These are phyloP conservation scores for Quercus lobata DNA, from an alignment of 331 rosid species.

Conservation along the genomic window DNA sequence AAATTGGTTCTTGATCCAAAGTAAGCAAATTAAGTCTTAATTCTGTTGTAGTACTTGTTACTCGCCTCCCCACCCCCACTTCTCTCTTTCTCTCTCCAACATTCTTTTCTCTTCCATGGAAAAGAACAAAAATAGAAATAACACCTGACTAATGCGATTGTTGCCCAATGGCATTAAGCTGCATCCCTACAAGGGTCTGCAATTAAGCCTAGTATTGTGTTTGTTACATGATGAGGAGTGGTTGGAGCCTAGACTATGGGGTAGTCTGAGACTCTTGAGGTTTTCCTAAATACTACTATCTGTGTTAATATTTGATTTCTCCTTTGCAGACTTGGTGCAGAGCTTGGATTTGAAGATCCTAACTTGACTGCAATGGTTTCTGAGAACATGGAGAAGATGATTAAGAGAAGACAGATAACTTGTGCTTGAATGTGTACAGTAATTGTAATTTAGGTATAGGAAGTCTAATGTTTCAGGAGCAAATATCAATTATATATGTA, in stretches of 20 bases:
- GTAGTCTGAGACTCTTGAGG: too few species aligned
- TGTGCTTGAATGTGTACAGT: slow-evolving; percentile 56
- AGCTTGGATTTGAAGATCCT: slow-evolving; percentile 88
- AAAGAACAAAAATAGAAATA: too few species aligned
- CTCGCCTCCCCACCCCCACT: not conserved
- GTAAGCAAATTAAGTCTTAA: slow-evolving; percentile 43
- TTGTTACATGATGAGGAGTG: too few species aligned
- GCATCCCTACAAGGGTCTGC: not conserved
- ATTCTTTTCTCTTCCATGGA: not conserved
- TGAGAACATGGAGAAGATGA: slow-evolving; percentile 81
- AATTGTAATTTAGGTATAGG: slow-evolving; percentile 16
- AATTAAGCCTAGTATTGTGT: not conserved
- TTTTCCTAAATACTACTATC: not conserved
- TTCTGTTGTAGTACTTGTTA: not conserved
- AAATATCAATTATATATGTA: not conserved
- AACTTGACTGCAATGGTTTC: slow-evolving; percentile 86
- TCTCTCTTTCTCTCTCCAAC: not conserved
- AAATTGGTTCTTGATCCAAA: slow-evolving; percentile 90
- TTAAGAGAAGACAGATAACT: slow-evolving; percentile 68
- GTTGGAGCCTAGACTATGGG: too few species aligned
- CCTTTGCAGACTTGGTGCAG: slow-evolving; percentile 58
- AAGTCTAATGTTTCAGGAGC: not conserved
- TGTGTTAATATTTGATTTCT: slow-evolving; percentile 20
- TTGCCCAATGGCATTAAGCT: too few species aligned
- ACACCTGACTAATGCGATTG: too few species aligned